Base-by-base conservation (phyloP, 202 grass and related monocot species). In the Zizania palustris region DNA sequence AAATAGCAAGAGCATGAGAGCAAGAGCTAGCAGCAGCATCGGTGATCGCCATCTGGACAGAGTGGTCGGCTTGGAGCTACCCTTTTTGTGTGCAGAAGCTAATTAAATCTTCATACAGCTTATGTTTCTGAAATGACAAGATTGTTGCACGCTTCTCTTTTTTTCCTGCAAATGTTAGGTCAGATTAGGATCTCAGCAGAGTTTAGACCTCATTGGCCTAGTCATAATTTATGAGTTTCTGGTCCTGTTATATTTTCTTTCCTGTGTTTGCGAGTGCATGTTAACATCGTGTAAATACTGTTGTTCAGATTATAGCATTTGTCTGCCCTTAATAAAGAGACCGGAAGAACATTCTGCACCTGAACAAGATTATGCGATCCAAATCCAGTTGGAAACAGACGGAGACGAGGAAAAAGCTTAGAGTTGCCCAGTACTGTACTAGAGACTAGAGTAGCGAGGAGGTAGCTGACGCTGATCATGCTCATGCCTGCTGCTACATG, bases 221-320 rank as follows among this genome's bases (percentile, higher is more conserved):
- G 60, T 78, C 20, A 67, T 36, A 72, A 41, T 36, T 36, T 57
- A 66, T 20, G 57, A 74, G 61, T 11, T 20, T 35, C 56, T 14
- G 60, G 22, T 84, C 57, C 20, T 16, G 13, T 48, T 72, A 22
- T 10, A 16, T 1, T 50, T 50, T 50, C 6, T 49, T 49, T 16
- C 11, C 6, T 50, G 15, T 16, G 45, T 4, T 1, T 5, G 4
- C 50, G n/a, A 54, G 2, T n/a, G 0, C 15, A 36, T 73, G 34
- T 34, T 55, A n/a, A 5, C 37, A 41, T 21, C 35, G 11, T 88
- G 86, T 88, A 88, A 80, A 71, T 88, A 88, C 64, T 10, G 40
- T 9, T 28, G 28, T 2, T 28, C 28, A 28, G 28, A 28, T 28
- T 28, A 28, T 28, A 28, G 28, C 28, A 28, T 28, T 28, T 28